Evolutionary conservation across 352 stramenopile genomes (phyloP), one percentile per base, ranked within the genome.

Genomic region (Phytopythium helicoides): DNA sequence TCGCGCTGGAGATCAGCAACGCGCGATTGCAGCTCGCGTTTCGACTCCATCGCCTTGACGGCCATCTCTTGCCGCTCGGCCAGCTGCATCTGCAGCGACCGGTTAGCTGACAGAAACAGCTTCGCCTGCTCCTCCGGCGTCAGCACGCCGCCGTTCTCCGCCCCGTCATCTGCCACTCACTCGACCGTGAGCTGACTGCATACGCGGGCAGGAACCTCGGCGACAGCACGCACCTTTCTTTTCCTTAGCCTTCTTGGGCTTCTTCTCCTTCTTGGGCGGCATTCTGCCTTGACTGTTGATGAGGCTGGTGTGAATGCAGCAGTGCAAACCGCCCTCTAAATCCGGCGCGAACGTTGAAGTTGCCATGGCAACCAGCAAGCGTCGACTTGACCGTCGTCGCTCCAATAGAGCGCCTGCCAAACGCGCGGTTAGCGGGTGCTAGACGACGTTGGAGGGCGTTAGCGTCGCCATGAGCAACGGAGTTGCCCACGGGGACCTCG

Each of bases 71-170:
- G 85, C 4, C 86, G 69, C 54, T 97, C 88, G 12, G 90, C 89
- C 21, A 95, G 69, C 54, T 95, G 87, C 72, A 94, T 92, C 68
- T 96, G 85, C 44, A 95, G 68, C 21, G 87, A 95, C 42, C 84
- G 71, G 47, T 94, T 89, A 21, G 80, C 84, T 8, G 79, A 92
- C 33, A 87, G 64, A 47, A 94, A 91, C 23, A 96, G 64, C 58
- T 94, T 92, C 3, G 82, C 82, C 50, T 94, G 85, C 44, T 95
- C 83, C 48, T 92, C 86, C 10, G 87, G 63, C 26, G 78, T 87
- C 21, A 92, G 60, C 25, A 89, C 71, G 10, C 76, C 80, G 23
- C 77, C 81, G 56, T 87, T 92, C 47, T 90, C 81, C 1, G 79
- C 75, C 28, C 75, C 76, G 44, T 90, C 72, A 67, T 91, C 81